Evolutionary conservation across 345 rosid genomes (phyloP).

Genomic region (Eucalyptus curtisii): DNA sequence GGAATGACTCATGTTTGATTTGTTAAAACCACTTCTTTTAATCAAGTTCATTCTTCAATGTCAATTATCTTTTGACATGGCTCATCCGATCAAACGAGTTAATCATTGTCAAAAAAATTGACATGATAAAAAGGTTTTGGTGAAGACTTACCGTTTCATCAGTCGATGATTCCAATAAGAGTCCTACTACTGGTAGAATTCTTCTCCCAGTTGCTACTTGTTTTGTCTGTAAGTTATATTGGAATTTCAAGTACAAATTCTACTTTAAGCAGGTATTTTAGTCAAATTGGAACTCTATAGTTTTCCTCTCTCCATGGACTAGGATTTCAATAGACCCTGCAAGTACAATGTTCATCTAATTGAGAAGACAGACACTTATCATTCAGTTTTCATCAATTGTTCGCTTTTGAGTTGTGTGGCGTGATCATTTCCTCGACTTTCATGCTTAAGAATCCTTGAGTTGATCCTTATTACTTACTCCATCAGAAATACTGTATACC

Average conservation of each 20-base stretch:
- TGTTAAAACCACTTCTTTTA: not conserved
- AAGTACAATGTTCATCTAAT: not conserved
- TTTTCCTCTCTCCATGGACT: not conserved
- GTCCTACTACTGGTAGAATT: not conserved
- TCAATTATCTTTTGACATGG: not conserved
- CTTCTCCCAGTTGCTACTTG: not conserved
- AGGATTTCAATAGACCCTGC: not conserved
- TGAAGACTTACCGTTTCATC: not conserved
- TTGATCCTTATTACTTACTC: not conserved
- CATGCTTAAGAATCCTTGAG: not conserved
- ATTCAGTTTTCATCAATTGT: not conserved
- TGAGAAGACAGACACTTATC: not conserved
- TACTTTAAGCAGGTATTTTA: not conserved
- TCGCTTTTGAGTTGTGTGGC: not conserved
- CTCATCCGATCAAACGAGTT: not conserved
- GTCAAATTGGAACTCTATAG: not conserved
- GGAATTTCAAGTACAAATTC: not conserved
- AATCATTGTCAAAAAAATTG: not conserved
- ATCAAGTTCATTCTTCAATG: not conserved
- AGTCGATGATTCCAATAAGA: not conserved
- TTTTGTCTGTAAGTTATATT: not conserved
- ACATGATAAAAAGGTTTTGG: not conserved
- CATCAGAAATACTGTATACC: not conserved
- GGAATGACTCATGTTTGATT: not conserved
- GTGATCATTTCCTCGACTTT: not conserved